Evolutionary conservation across 768 basidiomycete species (phyloP).

Genomic region (Porphyrellus cyaneotinctus): DNA sequence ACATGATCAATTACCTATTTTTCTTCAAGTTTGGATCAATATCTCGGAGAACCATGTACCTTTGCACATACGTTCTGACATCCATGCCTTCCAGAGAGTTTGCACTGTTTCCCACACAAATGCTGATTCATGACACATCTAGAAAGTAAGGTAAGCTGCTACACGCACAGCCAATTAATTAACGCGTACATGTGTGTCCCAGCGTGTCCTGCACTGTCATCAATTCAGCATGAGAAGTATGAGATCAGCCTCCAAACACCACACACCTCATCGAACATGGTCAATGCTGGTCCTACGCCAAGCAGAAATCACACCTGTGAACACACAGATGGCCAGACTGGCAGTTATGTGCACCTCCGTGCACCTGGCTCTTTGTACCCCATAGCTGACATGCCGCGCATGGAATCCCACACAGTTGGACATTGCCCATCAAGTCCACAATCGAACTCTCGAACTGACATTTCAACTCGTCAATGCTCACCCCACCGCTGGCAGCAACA

Average conservation of each 20-base stretch:
- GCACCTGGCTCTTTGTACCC: constrained; percentile 45
- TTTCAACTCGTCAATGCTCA: constrained; percentile 43
- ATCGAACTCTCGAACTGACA: constrained; percentile 40
- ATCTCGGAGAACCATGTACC: constrained; percentile 26
- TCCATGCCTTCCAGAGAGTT: constrained; percentile 42
- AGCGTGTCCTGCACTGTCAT: constrained; percentile 53
- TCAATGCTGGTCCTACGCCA: constrained; percentile 27
- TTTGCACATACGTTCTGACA: constrained; percentile 52
- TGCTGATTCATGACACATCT: constrained; percentile 53
- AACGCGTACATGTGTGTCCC: constrained; percentile 49
- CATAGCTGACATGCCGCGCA: constrained; percentile 47
- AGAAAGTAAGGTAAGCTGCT: neutral
- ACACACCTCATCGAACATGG: constrained; percentile 48
- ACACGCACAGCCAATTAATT: fast-evolving
- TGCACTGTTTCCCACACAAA: constrained; percentile 52
- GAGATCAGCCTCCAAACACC: neutral
- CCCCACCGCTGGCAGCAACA: constrained; percentile 3
- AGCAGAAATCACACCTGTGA: constrained; percentile 40
- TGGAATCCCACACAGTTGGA: constrained; percentile 47
- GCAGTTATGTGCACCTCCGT: constrained; percentile 48
- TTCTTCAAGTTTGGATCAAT: neutral
- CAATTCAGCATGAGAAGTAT: neutral
- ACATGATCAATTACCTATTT: constrained; percentile 44
- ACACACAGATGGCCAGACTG: constrained; percentile 46
- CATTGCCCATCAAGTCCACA: constrained; percentile 43